These are phyloP conservation scores for Erigeron canadensis DNA, from an alignment of 129 eudicot genomes.

Conservation along the genomic window DNA sequence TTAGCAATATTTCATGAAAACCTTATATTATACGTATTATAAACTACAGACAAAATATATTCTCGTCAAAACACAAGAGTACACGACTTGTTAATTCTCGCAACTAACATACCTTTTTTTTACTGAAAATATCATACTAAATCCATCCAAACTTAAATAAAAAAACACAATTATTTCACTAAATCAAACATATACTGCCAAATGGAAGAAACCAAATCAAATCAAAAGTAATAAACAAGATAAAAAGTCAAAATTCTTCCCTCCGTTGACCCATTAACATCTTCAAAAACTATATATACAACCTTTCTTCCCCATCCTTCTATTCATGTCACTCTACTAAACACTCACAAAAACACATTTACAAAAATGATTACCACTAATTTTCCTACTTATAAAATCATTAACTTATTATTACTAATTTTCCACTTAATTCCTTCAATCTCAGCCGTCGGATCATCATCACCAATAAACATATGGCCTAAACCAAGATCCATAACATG, in stretches of 20 bases:
- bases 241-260: background rate
- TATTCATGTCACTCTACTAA: conserved; percentile 5
- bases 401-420: background rate
- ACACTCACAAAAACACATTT: background rate
- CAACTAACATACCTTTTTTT: background rate
- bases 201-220: conserved; percentile 19
- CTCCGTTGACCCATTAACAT: conserved; percentile 11
- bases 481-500: conserved; percentile 67
- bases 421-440: conserved; percentile 14
- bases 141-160: background rate
- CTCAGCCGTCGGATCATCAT: conserved; percentile 37
- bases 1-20: no score
- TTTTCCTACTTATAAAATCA: background rate
- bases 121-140: no score
- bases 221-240: background rate
- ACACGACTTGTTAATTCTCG: background rate
- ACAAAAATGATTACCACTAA: conserved; percentile 2
- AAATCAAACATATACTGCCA: conserved; percentile 30
- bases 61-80: conserved; percentile 11
- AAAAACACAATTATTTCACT: background rate
- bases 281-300: conserved; percentile 30
- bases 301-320: conserved; percentile 15
- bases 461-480: conserved; percentile 78
- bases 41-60: background rate
- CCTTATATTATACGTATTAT: background rate